Evolutionary conservation across 495 filamentous ascomycete species (phyloP).

Genomic region (Annulohypoxylon bovei): DNA sequence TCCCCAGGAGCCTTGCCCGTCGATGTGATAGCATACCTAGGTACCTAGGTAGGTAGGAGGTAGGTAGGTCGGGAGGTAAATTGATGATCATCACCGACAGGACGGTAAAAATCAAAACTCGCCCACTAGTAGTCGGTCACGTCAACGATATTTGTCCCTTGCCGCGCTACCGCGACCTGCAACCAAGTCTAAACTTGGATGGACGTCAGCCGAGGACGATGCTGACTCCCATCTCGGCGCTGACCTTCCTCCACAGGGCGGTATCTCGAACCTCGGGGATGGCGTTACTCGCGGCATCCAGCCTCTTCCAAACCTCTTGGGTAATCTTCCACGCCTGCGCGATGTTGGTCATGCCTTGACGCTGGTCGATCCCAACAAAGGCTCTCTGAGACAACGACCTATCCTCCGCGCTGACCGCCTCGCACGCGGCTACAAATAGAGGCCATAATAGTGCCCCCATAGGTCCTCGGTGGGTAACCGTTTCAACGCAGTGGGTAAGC

Average conservation of each 20-base stretch:
- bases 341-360: conserved; percentile 72
- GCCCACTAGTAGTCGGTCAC: neutral
- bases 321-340: conserved; percentile 65
- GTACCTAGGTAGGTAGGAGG: too few relatives aligned
- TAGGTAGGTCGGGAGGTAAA: too few relatives aligned
- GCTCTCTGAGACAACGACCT: conserved; percentile 56
- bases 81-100: conserved; percentile 4
- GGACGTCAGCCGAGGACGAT: conserved; percentile 63
- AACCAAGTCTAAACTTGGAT: conserved; percentile 2
- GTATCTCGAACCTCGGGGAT: conserved; percentile 26
- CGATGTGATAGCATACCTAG: conserved; percentile 1
- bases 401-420: conserved; percentile 57
- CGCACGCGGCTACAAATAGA: conserved; percentile 67
- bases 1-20: neutral
- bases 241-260: conserved; percentile 60
- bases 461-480: conserved; percentile 62
- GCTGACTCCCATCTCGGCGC: conserved; percentile 60
- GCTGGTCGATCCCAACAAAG: conserved; percentile 59
- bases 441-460: conserved; percentile 71
- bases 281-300: conserved; percentile 46
- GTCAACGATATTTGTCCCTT: neutral
- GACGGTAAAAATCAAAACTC: neutral
- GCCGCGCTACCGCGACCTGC: neutral
- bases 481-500: conserved; percentile 62
- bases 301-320: conserved; percentile 65